Conservation (phyloP, 2,329 filamentous ascomycete species). For the Thelonectria rubi region DNA sequence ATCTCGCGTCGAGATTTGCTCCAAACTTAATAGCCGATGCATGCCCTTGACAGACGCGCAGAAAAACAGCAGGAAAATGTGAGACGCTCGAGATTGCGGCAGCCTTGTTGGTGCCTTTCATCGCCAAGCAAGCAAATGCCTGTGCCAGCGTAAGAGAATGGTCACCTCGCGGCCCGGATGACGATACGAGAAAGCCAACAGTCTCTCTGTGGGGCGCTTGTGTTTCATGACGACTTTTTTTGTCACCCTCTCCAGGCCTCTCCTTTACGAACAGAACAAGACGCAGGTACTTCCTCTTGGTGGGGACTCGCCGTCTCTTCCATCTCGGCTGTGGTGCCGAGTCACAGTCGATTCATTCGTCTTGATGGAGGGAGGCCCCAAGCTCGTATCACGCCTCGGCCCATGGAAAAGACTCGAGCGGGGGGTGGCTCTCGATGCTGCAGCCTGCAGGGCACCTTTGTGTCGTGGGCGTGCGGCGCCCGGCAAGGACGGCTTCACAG, state of each 20-base stretch:
- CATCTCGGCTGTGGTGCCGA: constrained; percentile 5
- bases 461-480: background rate
- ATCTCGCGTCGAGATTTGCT: too few species aligned
- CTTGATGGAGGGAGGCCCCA: background rate
- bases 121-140: background rate
- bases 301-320: too few species aligned
- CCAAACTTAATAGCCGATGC: too few species aligned
- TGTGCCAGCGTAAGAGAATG: background rate
- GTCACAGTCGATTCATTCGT: background rate
- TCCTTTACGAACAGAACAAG: too few species aligned
- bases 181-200: background rate
- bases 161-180: background rate
- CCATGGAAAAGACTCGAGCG: background rate
- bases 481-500: background rate
- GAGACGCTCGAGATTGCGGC: too few species aligned
- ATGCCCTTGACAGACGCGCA: too few species aligned
- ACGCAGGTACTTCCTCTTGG: too few species aligned
- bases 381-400: background rate
- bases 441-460: background rate
- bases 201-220: background rate
- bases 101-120: background rate
- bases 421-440: background rate
- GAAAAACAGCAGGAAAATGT: too few species aligned
- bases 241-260: background rate
- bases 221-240: background rate